Base-by-base conservation (phyloP, 169 alveolate genomes). In the Babesia bigemina region DNA sequence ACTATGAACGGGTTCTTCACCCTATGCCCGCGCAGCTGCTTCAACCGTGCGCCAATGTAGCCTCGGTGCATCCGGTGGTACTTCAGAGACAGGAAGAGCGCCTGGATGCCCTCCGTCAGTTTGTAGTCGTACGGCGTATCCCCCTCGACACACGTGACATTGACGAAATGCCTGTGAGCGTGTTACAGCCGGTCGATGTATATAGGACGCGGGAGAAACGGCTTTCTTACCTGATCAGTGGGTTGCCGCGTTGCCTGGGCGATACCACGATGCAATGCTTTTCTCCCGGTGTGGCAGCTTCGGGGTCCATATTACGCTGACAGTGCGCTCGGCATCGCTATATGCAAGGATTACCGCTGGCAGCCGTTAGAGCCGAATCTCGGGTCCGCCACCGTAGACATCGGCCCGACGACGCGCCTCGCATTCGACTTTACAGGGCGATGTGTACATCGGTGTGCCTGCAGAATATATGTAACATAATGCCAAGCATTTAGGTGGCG, bases 231-330 rank as follows among this genome's bases (percentile, higher is more conserved):
- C 75, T 88, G 66, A 88, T 50, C 53, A 88, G 42, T n/a, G 93
- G 93, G 62, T 88, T 88, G 55, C 79, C 74, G 50, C 88, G 79
- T 49, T 88, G 93, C 53, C 92, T 59, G n/a, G 74, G 84, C 47
- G 93, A 88, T 7, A 86, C 74, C n/a, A 88, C 49, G 44, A 88
- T 58, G 66, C 71, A 74, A n/a, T 50, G 76, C 36, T 67, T 58
- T 4, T 67, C 33, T n/a, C 28, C 53, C 16, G 4, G 14, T 0
- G 14, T 36, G 14, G 50, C 36, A 14, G 26, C 66, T 12, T 21
- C 24, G 48, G 48, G n/a, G 39, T 67, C 76, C 76, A 67, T 67
- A 67, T 50, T 67, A 22, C 36, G 13, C 21, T 42, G 13, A 60
- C 50, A 60, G 2, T 28, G 21, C 55, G 26, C 48, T 33, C 6